Base-by-base conservation (phyloP, 305 asterid genomes). In the Plantago lanceolata region DNA sequence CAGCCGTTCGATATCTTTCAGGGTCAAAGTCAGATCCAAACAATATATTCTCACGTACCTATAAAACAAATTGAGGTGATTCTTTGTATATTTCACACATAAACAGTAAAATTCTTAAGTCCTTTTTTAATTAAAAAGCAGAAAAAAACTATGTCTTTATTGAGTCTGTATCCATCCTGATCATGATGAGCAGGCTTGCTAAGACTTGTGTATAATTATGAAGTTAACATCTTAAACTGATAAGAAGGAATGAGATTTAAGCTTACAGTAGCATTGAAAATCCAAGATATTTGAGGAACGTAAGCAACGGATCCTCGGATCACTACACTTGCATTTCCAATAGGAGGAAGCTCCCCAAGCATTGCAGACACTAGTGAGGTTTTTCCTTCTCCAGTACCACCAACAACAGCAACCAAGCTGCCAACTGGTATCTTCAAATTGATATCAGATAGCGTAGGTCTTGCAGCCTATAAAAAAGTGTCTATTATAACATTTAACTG, bases 221-320 rank as follows among this genome's bases (percentile, higher is more conserved):
- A n/a, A n/a, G n/a, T n/a, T n/a, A n/a, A n/a, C n/a, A n/a, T n/a
- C n/a, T n/a, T n/a, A n/a, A n/a, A n/a, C n/a, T n/a, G n/a, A n/a
- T n/a, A n/a, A 16, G 35, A 43, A 67, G 19, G 19, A 33, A 50
- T n/a, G 65, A 48, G 51, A 44, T 2, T 57, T 15, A 72, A 53
- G 61, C 97, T 72, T 73, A 93, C 97, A 16, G 95, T 85, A 26
- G 99, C 97, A 79, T 93, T 93, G 70, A 87, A 93, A 65, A 93
- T 93, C 99, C 99, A 93, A 37, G 99, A 93, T 63, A 90, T 80
- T 76, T 93, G 99, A 54, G 99, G 96, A 63, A 87, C 95, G 64
- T 90, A 87, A 66, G 97, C 95, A 65, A 87, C 93, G 29, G 93
- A 80, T 68, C 99, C 97, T 78, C 99, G 80, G 65, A 93, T 67